These are phyloP conservation scores for Pisolithus sp. DNA, from an alignment of 768 basidiomycete genomes.

Conservation along the genomic window DNA sequence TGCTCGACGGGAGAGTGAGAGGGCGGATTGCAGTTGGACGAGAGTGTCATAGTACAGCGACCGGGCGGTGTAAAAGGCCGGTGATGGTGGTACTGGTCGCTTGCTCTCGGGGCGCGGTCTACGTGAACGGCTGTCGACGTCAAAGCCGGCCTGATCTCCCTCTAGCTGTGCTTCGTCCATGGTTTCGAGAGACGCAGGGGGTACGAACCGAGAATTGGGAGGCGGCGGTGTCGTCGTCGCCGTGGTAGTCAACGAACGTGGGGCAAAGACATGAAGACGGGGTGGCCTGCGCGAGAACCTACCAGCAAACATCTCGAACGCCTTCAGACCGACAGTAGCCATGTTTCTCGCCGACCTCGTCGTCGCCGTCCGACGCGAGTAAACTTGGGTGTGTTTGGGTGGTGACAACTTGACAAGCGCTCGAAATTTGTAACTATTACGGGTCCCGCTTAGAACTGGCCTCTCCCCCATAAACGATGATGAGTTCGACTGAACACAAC, in stretches of 20 bases:
- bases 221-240: neutral
- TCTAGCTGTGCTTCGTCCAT: neutral
- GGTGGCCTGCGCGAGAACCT: slow-evolving; percentile 3
- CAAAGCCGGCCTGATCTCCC: neutral
- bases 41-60: slow-evolving; percentile 71
- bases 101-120: neutral
- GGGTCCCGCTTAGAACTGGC: neutral
- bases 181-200: slow-evolving; percentile 19
- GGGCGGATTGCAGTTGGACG: slow-evolving; percentile 56
- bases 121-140: neutral
- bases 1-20: slow-evolving; percentile 48
- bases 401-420: neutral
- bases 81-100: slow-evolving; percentile 46
- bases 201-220: slow-evolving; percentile 15
- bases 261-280: neutral
- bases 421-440: neutral
- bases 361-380: neutral
- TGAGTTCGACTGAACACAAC: slow-evolving; percentile 55
- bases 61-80: slow-evolving; percentile 81
- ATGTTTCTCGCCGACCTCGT: neutral
- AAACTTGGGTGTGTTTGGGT: neutral
- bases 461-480: slow-evolving; percentile 1
- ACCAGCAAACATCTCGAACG: neutral
- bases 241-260: slow-evolving; percentile 9
- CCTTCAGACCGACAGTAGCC: neutral